Conservation (phyloP, 2,329 filamentous ascomycete species). For the Fusarium kyushuense region DNA sequence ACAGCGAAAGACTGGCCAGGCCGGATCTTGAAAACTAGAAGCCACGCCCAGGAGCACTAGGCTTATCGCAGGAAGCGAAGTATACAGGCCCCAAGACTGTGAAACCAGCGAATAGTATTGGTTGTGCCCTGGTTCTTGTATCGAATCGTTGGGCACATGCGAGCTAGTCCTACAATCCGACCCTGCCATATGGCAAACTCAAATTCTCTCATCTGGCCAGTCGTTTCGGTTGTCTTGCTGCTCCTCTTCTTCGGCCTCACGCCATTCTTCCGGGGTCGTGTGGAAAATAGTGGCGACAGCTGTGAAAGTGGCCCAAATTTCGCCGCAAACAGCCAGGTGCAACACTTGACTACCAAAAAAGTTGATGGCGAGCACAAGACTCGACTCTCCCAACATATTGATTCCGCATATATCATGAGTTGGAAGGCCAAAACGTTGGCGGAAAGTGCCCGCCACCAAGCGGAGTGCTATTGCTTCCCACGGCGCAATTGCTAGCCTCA, state of each 20-base stretch:
- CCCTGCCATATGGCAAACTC: neutral
- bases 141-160: neutral
- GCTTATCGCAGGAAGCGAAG: too few relatives aligned
- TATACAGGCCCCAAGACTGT: neutral
- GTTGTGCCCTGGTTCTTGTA: neutral
- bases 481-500: slow-evolving; percentile 59
- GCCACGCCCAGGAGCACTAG: neutral
- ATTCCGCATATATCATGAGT: slow-evolving; percentile 55
- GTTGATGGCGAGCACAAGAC: slow-evolving; percentile 58
- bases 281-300: slow-evolving; percentile 29
- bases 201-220: slow-evolving; percentile 20
- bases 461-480: slow-evolving; percentile 62
- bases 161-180: neutral
- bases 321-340: slow-evolving; percentile 46
- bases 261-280: slow-evolving; percentile 35
- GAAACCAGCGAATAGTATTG: neutral
- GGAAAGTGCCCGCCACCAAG: slow-evolving; percentile 59
- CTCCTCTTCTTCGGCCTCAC: slow-evolving; percentile 32
- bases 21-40: neutral
- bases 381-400: slow-evolving; percentile 54
- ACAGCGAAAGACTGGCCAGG: neutral
- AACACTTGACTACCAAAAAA: slow-evolving; percentile 61
- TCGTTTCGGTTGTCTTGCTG: slow-evolving; percentile 20
- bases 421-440: slow-evolving; percentile 54
- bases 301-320: slow-evolving; percentile 35